Percentiles rank a stretch among this genome's conserved stretches.
These are phyloP conservation scores for Guillardia theta DNA, from an alignment of 78 protist species.

Conservation along the genomic window DNA sequence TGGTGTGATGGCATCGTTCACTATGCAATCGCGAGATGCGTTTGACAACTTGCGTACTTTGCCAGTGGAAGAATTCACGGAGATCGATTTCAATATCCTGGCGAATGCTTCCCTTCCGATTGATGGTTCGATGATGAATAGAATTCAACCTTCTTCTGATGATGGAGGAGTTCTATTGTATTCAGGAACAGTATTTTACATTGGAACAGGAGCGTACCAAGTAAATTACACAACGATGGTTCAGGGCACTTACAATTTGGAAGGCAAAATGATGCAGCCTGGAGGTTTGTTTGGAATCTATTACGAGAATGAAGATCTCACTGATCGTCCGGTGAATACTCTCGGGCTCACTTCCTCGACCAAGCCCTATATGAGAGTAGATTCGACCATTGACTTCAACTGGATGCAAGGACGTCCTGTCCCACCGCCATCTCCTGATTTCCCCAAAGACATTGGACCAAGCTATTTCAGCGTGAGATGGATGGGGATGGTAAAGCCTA, in stretches of 20 bases:
- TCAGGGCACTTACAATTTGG: not conserved
- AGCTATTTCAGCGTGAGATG: slow-evolving; percentile 18
- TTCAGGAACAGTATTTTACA: not conserved
- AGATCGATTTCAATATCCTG: not conserved
- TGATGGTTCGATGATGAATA: not conserved
- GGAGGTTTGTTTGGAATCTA: slow-evolving; percentile 24
- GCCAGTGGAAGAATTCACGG: not conserved
- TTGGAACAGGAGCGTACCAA: not conserved
- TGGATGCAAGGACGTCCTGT: not conserved
- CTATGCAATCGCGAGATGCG: not conserved
- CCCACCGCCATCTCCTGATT: not conserved
- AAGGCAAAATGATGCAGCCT: not conserved
- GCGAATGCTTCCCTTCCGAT: not conserved
- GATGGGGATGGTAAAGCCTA: slow-evolving; percentile 17
- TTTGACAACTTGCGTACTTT: not conserved
- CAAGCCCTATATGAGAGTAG: not conserved
- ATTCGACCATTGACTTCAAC: not conserved
- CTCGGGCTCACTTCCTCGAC: not conserved
- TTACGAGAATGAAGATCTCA: slow-evolving; percentile 41
- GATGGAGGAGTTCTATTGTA: not conserved
- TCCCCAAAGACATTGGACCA: slow-evolving; percentile 33
- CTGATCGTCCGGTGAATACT: not conserved
- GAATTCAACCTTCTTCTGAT: not conserved
- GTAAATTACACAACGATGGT: not conserved
- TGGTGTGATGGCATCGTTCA: slow-evolving; percentile 35